These are phyloP conservation scores for Oidium heveae DNA, from an alignment of 2,329 filamentous ascomycete species.

Conservation along the genomic window DNA sequence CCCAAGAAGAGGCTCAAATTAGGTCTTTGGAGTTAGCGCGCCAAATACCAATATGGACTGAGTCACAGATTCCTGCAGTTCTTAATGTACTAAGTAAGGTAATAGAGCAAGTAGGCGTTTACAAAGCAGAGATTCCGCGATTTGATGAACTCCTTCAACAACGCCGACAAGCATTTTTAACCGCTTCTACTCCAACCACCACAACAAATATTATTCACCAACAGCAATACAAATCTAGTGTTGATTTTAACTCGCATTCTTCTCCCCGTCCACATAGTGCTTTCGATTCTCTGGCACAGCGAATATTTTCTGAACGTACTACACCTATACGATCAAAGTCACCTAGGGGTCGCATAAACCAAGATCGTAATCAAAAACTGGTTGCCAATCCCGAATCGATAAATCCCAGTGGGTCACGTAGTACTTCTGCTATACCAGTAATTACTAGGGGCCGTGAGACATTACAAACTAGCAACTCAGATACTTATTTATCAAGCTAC, in stretches of 20 bases:
- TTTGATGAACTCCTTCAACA: slow-evolving; percentile 48
- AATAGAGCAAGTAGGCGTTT: slow-evolving; percentile 33
- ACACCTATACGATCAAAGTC: slow-evolving; percentile 12
- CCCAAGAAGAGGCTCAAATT: slow-evolving; percentile 20
- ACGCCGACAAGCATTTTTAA: slow-evolving; percentile 37
- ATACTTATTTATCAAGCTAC: slow-evolving; percentile 6
- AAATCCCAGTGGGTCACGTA: slow-evolving; percentile 7
- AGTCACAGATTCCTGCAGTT: slow-evolving; percentile 25
- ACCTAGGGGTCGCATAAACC: slow-evolving; percentile 11
- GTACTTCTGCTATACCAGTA: slow-evolving; percentile 6
- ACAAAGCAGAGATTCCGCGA: slow-evolving; percentile 37
- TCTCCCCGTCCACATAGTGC: slow-evolving; percentile 25
- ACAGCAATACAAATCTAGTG: slow-evolving; percentile 14
- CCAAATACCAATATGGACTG: slow-evolving; percentile 26
- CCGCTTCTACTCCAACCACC: slow-evolving; percentile 20
- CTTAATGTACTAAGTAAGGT: slow-evolving; percentile 32
- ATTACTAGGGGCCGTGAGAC: slow-evolving; percentile 8
- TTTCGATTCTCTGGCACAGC: slow-evolving; percentile 35
- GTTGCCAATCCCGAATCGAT: slow-evolving; percentile 6
- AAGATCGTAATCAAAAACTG: slow-evolving; percentile 5
- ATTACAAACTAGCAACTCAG: slow-evolving; percentile 7
- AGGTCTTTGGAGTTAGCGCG: slow-evolving; percentile 25
- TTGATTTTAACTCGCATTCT: slow-evolving; percentile 22
- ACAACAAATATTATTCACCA: slow-evolving; percentile 10
- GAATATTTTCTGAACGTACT: slow-evolving; percentile 27